Evolutionary conservation across 2,329 filamentous ascomycete species (phyloP).

Genomic region (Exophiala sp.): DNA sequence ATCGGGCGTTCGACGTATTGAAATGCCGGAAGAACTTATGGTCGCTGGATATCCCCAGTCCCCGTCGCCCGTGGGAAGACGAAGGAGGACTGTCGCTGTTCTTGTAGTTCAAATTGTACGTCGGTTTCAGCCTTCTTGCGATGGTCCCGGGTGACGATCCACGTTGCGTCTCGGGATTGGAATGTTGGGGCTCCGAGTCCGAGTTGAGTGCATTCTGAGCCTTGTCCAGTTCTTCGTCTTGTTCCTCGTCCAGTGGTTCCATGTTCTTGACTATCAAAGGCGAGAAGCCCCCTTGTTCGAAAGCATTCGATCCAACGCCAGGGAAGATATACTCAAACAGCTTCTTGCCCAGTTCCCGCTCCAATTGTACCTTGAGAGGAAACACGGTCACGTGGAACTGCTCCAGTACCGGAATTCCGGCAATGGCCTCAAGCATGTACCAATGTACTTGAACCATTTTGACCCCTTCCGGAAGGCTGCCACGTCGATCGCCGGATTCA

Average conservation of each 20-base stretch:
- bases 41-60: slow-evolving; percentile 20
- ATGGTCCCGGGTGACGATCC: slow-evolving; percentile 65
- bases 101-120: slow-evolving; percentile 43
- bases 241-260: slow-evolving; percentile 42
- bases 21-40: slow-evolving; percentile 27
- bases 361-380: slow-evolving; percentile 87
- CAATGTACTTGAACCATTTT: slow-evolving; percentile 94
- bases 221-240: slow-evolving; percentile 45
- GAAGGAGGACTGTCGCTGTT: slow-evolving; percentile 10
- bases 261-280: slow-evolving; percentile 50
- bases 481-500: slow-evolving; percentile 54
- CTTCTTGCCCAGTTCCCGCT: slow-evolving; percentile 84
- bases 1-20: slow-evolving; percentile 18
- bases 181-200: slow-evolving; percentile 24
- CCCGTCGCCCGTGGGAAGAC: slow-evolving; percentile 17
- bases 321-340: slow-evolving; percentile 98
- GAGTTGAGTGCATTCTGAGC: slow-evolving; percentile 35
- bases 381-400: slow-evolving; percentile 93
- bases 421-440: slow-evolving; percentile 97
- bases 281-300: slow-evolving; percentile 46
- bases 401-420: slow-evolving; percentile 93
- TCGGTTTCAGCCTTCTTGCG: slow-evolving; percentile 76
- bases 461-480: slow-evolving; percentile 13
- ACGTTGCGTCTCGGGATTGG: slow-evolving; percentile 43
- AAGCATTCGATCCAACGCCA: slow-evolving; percentile 57